Evolutionary conservation across 352 stramenopile genomes (phyloP).

Genomic region (Phytophthora ramorum): DNA sequence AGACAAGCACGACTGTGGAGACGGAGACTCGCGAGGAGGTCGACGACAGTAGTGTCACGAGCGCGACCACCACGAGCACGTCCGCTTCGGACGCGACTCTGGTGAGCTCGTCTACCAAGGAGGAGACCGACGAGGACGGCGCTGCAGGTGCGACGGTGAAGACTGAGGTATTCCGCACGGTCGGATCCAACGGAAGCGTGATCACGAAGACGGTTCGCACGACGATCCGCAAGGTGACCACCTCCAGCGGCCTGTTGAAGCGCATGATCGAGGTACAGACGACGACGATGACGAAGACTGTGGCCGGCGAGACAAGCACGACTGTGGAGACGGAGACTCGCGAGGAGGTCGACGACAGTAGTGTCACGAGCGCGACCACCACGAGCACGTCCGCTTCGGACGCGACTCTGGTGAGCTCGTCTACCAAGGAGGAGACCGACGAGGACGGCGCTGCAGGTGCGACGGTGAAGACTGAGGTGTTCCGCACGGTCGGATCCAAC

Average conservation of each 20-base stretch:
- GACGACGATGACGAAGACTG: constrained; percentile 19
- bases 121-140: constrained; percentile 3
- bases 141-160: constrained; percentile 3
- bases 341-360: constrained; percentile 5
- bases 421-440: constrained; percentile 4
- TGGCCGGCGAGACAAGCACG: constrained; percentile 13
- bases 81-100: constrained; percentile 3
- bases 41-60: neutral
- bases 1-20: constrained; percentile 7
- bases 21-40: constrained; percentile 15
- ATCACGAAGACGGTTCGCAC: constrained; percentile 16
- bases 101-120: constrained; percentile 1
- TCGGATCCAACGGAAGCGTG: constrained; percentile 5
- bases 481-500: constrained; percentile 3
- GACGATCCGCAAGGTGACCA: constrained; percentile 10
- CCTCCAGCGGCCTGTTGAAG: constrained; percentile 11
- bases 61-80: constrained; percentile 6
- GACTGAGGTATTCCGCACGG: constrained; percentile 11
- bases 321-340: constrained; percentile 18
- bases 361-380: no score
- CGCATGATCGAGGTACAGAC: constrained; percentile 10
- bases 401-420: constrained; percentile 7
- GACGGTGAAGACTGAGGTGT: constrained; percentile 16
- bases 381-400: constrained; percentile 7
- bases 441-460: constrained; percentile 2